Conservation (phyloP, 192 early-diverging fungal genomes). For the Podila clonocystis region DNA sequence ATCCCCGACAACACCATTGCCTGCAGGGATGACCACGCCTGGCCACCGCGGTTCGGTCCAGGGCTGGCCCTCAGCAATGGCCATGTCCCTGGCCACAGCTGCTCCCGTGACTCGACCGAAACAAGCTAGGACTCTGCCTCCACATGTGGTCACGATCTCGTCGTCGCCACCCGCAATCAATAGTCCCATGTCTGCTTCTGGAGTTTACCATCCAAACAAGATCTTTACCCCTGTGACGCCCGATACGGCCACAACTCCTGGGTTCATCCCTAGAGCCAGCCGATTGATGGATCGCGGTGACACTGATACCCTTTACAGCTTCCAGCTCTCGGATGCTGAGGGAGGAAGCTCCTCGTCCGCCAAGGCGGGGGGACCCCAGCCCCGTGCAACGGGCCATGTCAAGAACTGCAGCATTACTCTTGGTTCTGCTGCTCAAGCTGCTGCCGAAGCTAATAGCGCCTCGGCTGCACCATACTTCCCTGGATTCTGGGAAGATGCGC, state of each 20-base stretch:
- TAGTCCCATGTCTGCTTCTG: constrained; percentile 8
- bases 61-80: constrained; percentile 30
- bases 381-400: background rate
- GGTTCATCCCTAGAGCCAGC: background rate
- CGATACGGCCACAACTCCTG: constrained; percentile 10
- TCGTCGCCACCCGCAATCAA: background rate
- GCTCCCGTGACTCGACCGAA: constrained; percentile 9
- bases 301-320: constrained; percentile 11
- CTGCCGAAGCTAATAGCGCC: background rate
- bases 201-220: background rate
- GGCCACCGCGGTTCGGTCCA: constrained; percentile 2
- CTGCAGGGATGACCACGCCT: background rate
- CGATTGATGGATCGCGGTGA: constrained; percentile 13
- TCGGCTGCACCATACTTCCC: constrained; percentile 9
- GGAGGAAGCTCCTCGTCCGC: too few relatives aligned
- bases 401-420: background rate
- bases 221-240: background rate
- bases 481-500: constrained; percentile 34
- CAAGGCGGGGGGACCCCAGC: background rate
- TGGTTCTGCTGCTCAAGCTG: background rate
- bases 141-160: constrained; percentile 13
- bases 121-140: constrained; percentile 21
- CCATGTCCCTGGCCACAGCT: constrained; percentile 3
- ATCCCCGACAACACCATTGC: background rate
- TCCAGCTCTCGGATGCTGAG: background rate